phyloP scores from a whole-genome alignment of 2,329 filamentous ascomycete species.

The Neofusicoccum cordaticola region DNA sequence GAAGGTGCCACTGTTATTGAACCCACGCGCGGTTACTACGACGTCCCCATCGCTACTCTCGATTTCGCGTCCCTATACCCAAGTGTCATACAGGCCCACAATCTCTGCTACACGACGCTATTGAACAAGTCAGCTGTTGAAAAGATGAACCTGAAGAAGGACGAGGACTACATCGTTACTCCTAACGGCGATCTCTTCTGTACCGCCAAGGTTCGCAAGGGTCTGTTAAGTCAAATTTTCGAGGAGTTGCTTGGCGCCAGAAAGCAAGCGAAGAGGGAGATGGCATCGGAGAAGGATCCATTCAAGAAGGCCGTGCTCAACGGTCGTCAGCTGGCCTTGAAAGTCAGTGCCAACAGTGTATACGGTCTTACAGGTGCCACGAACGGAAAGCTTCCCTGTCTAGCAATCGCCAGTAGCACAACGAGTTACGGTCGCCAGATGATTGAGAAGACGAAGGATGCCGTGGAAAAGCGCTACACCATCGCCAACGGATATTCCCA shows the following conservation, averaged over 20 bases:
- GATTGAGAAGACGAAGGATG: conserved; percentile 98
- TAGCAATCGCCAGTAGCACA: conserved; percentile 93
- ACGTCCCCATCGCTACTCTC: conserved; percentile 90
- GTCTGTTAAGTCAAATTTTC: conserved; percentile 88
- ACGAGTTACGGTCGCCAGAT: conserved; percentile 97
- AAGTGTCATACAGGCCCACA: conserved; percentile 98
- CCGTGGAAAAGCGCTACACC: conserved; percentile 85
- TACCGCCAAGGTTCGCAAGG: conserved; percentile 84
- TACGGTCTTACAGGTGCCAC: conserved; percentile 97
- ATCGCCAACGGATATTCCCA: conserved; percentile 93
- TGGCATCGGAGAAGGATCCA: conserved; percentile 83
- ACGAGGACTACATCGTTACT: conserved; percentile 94
- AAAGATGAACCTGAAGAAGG: conserved; percentile 73
- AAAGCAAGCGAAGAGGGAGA: conserved; percentile 90
- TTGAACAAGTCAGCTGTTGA: conserved; percentile 76
- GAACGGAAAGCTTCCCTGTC: conserved; percentile 89
- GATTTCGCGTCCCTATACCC: conserved; percentile 99
- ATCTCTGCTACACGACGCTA: conserved; percentile 94
- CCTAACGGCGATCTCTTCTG: conserved; percentile 93
- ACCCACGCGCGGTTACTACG: conserved; percentile 87
- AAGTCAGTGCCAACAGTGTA: conserved; percentile 95
- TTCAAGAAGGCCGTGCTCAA: conserved; percentile 99
- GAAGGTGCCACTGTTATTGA: conserved; percentile 98
- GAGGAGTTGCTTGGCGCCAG: conserved; percentile 88
- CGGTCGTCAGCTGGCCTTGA: conserved; percentile 92